Base-by-base conservation (phyloP, 345 rosid genomes). In the Brassica rapa region DNA sequence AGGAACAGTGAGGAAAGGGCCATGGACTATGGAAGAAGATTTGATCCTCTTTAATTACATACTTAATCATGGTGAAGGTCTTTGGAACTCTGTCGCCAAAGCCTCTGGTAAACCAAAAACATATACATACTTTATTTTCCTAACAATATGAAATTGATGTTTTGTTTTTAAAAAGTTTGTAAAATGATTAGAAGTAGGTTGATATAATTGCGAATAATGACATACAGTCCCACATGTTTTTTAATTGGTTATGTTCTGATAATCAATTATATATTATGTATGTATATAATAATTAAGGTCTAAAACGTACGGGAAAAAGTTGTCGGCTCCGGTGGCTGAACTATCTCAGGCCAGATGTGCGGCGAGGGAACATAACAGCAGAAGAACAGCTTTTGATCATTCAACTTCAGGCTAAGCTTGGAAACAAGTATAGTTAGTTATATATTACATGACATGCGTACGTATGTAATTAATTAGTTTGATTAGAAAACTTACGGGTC, bases 281-380 rank as follows among this genome's bases (percentile, higher is more conserved):
- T 46, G 35, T 43, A 37, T 72, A 14, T 10, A 2, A 43, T 9
- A 27, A 27, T 25, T 27, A 78, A 79, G 78, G 82, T 68, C 60
- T 92, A 32, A 91, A 89, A 78, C 94, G 98, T 70, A 92, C 97
- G 6, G 98, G 98, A 61, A 94, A 94, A 74, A 94, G 98, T 75
- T 92, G 97, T 80, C 85, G 98, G 60, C 77, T 81, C n/a, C 69
- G 83, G 43, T 81, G 83, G 83, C 33, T 81, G 3, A 81, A 81
- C 66, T 76, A 76, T 76, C 81, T 81, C 60, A 77, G 83, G 15
- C 83, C 83, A 81, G 83, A 81, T 70, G 81, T 81, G 21, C 32
- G 77, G 27, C 70, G 80, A 66, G 83, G 83, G 33, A 81, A 81
- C 74, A 75, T 75, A 66, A 81, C 77, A 0, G 70, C 56, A 49